Evolutionary conservation across 805 yeast species (phyloP).

Genomic region (Zygotorulaspora danielsina): DNA sequence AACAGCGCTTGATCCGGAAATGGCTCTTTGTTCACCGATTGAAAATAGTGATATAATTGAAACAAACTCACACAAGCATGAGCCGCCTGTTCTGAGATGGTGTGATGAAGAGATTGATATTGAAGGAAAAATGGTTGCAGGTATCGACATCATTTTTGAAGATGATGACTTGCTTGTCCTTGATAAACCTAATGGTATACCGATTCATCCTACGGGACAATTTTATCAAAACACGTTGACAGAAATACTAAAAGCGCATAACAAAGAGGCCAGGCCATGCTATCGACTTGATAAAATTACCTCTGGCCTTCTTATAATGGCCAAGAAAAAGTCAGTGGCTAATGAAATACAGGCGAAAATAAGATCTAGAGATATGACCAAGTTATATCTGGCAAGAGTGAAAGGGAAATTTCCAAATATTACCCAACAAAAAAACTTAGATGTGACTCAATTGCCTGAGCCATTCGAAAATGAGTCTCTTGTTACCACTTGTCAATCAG

Average conservation of each 20-base stretch:
- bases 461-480: conserved; percentile 12
- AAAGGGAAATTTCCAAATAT: conserved; percentile 69
- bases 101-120: conserved; percentile 15
- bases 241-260: conserved; percentile 62
- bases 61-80: conserved; percentile 66
- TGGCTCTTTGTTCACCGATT: conserved; percentile 17
- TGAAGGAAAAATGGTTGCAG: conserved; percentile 27
- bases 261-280: conserved; percentile 63
- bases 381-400: conserved; percentile 82
- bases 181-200: conserved; percentile 90
- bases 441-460: conserved; percentile 33
- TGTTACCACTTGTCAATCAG: conserved; percentile 30
- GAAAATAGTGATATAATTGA: conserved; percentile 28
- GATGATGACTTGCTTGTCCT: conserved; percentile 74
- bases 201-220: conserved; percentile 92
- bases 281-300: conserved; percentile 87
- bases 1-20: conserved; percentile 13
- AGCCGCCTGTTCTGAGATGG: conserved; percentile 67
- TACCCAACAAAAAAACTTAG: background rate
- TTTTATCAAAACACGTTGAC: conserved; percentile 70
- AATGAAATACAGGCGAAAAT: conserved; percentile 55
- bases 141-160: conserved; percentile 62
- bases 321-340: conserved; percentile 42
- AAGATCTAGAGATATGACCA: conserved; percentile 61
- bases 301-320: conserved; percentile 75